Base-by-base conservation (phyloP, 2,329 filamentous ascomycete genomes). In the Coniella lustricola region DNA sequence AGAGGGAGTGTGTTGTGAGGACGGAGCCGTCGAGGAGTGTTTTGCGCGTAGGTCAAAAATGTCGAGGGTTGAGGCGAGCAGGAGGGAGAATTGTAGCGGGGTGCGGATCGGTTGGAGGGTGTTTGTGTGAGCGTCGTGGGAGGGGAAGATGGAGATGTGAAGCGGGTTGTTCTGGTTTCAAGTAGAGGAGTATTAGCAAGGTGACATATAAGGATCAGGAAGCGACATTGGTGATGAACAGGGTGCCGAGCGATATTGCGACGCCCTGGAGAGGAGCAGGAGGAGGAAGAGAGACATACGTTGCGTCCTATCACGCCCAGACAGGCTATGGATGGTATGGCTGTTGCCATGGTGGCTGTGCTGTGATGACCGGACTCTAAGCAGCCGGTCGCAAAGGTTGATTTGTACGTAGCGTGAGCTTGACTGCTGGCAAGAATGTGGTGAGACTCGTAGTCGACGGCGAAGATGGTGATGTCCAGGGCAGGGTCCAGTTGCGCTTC, bases 301-400 rank as follows among this genome's bases (percentile, higher is more conserved):
- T 94, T 86, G 70, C 93, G 90, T 57, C 93, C 91, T 60, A 98
- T 94, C 45, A 97, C 76, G 67, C 90, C 90, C 59, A 98, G 83
- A 64, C 90, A 95, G 67, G 89, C 90, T 67, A 97, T 93, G 32
- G 85, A 88, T 25, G 91, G 85, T 60, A 81, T 78, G 49, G 78
- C 70, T 56, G 76, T 73, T 58, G 79, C 75, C 78, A 82, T 82
- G 48, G 29, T 45, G 48, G 50, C 33, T 33, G 17, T 10, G 25
- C 12, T 38, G 16, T 36, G 35, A 4, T 44, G 12, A 22, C 13
- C 10, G 7, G 14, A 34, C 38, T 16, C n/a, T 21, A 31, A 13
- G 25, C 17, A 25, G 8, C 14, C n/a, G n/a, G n/a, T n/a, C n/a
- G n/a, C n/a, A n/a, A n/a, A n/a, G n/a, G n/a, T n/a, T n/a, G n/a